Conservation (phyloP, 2,329 filamentous ascomycete species). For the Botrytis tulipae region DNA sequence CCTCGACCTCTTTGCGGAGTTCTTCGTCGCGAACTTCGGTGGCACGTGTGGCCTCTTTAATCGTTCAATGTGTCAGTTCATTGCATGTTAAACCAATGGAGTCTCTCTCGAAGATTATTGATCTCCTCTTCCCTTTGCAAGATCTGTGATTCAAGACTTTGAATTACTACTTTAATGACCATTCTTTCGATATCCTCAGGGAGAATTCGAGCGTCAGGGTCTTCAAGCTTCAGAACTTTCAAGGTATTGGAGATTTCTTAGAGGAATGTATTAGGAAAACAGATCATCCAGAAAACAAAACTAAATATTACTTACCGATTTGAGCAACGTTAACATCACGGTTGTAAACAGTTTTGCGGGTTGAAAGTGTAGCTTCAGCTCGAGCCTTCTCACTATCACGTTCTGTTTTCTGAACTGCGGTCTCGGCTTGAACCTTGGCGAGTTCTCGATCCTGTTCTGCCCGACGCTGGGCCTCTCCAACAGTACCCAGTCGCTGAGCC, state of each 20-base stretch:
- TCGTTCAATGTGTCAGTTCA: neutral
- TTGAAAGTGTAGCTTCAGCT: constrained; percentile 74
- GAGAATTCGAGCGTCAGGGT: neutral
- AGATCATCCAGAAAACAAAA: neutral
- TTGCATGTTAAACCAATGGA: neutral
- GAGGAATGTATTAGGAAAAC: neutral
- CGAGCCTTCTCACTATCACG: constrained; percentile 77
- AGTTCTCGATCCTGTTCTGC: constrained; percentile 83
- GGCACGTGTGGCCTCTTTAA: constrained; percentile 59
- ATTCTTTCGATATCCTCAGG: neutral
- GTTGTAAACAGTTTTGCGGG: constrained; percentile 68
- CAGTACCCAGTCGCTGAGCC: constrained; percentile 64
- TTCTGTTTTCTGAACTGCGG: constrained; percentile 71
- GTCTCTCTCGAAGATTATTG: neutral
- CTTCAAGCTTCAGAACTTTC: neutral
- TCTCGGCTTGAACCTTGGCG: constrained; percentile 83
- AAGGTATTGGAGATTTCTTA: neutral
- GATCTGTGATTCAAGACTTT: neutral
- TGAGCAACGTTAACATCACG: constrained; percentile 73
- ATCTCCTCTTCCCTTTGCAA: neutral
- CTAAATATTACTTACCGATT: constrained; percentile 44
- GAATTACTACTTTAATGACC: neutral
- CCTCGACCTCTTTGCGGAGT: constrained; percentile 73
- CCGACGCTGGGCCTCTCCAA: constrained; percentile 74
- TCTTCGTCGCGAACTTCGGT: constrained; percentile 78